These are phyloP conservation scores for Picochlorum sp. DNA, from an alignment of 139 green algal genomes.

Conservation along the genomic window DNA sequence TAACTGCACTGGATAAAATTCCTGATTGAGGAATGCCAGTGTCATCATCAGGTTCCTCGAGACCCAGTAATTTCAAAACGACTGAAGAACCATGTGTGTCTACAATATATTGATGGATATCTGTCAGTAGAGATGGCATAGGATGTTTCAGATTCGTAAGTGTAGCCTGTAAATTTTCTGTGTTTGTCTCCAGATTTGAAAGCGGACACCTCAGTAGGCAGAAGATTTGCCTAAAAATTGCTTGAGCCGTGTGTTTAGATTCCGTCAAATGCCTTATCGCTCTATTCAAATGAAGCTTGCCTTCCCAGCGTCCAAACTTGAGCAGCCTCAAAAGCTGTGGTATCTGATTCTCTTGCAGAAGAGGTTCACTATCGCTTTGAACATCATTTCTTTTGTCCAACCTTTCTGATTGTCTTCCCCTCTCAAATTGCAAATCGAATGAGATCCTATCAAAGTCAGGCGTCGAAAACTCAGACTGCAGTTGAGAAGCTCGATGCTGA, in stretches of 20 bases:
- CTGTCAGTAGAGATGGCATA: background rate
- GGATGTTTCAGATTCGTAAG: background rate
- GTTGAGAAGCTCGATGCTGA: no score
- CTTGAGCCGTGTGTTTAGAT: background rate
- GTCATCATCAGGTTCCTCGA: background rate
- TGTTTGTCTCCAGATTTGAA: background rate
- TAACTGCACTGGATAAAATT: background rate
- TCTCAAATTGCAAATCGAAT: no score
- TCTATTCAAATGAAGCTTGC: background rate
- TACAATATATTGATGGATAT: background rate
- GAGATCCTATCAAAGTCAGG: no score
- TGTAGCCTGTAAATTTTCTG: background rate
- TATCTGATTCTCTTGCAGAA: background rate
- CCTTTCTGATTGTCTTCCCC: background rate
- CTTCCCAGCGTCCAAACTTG: background rate
- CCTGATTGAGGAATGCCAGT: background rate
- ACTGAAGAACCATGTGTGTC: background rate
- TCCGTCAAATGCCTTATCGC: background rate
- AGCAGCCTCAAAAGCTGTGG: background rate
- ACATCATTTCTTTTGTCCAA: background rate
- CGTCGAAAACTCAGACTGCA: no score
- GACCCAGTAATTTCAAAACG: background rate
- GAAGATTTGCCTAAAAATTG: slow-evolving; percentile 1
- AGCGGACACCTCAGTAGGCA: background rate
- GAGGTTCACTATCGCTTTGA: background rate